Evolutionary conservation across 2,329 filamentous ascomycete species (phyloP).

Genomic region (Colletotrichum plurivorum): DNA sequence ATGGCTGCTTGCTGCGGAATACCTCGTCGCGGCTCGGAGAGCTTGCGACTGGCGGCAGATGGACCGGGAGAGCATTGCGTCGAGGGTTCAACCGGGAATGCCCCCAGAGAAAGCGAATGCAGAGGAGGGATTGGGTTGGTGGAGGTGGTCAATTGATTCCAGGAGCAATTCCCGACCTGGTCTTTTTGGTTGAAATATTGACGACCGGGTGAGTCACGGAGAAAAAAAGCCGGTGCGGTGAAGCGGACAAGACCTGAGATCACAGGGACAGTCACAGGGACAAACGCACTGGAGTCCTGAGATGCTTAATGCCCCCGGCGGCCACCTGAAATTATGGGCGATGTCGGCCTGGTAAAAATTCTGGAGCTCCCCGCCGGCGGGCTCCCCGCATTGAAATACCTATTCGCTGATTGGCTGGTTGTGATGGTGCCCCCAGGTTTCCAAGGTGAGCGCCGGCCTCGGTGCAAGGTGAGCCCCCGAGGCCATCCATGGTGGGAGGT

Average conservation of each 20-base stretch:
- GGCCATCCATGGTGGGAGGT: too few relatives aligned
- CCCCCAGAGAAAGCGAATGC: slow-evolving; percentile 10
- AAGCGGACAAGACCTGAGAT: slow-evolving; percentile 41
- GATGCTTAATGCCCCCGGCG: slow-evolving; percentile 7
- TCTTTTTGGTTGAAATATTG: too few relatives aligned
- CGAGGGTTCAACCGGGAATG: slow-evolving; percentile 26
- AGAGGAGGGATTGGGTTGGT: slow-evolving; percentile 5
- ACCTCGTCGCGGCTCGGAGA: slow-evolving; percentile 44
- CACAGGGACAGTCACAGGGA: slow-evolving; percentile 50
- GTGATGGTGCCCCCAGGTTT: not conserved
- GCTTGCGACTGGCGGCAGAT: slow-evolving; percentile 42
- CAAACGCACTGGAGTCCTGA: slow-evolving; percentile 34
- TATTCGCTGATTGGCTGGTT: slow-evolving; percentile 46
- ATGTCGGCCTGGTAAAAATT: slow-evolving; percentile 49
- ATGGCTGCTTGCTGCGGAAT: slow-evolving; percentile 40
- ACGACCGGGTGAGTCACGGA: slow-evolving; percentile 44
- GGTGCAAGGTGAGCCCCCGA: slow-evolving; percentile 5
- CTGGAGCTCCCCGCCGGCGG: slow-evolving; percentile 45
- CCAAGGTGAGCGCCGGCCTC: slow-evolving; percentile 23
- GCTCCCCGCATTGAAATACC: slow-evolving; percentile 45
- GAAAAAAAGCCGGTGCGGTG: slow-evolving; percentile 5
- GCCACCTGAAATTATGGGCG: slow-evolving; percentile 46
- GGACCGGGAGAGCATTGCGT: slow-evolving; percentile 43
- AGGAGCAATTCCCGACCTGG: not conserved
- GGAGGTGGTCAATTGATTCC: slow-evolving; percentile 10